Percentiles rank a stretch among this genome's conserved stretches.
Conservation (phyloP, 2,329 filamentous ascomycete genomes). For the Trichoderma breve region DNA sequence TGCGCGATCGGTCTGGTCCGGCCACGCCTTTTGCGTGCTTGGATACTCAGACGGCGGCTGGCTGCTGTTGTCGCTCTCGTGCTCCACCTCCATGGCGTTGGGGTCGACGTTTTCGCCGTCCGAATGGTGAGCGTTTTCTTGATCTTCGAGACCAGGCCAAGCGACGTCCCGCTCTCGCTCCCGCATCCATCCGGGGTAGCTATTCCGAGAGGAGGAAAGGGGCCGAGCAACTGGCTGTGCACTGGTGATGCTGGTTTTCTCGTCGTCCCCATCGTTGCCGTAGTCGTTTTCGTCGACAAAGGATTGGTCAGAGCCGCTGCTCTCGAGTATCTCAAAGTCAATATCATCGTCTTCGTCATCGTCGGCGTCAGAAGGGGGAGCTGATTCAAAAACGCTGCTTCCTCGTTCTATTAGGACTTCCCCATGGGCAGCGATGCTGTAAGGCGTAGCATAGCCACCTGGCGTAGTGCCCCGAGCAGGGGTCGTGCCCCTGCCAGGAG, state of each 20-base stretch:
- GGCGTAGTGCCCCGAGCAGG: constrained; percentile 53
- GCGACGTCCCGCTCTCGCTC: constrained; percentile 50
- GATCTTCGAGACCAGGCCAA: constrained; percentile 56
- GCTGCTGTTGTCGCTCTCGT: constrained; percentile 45
- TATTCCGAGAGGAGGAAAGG: constrained; percentile 23
- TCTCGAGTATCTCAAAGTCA: constrained; percentile 38
- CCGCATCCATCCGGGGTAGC: constrained; percentile 27
- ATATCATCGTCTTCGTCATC: constrained; percentile 35
- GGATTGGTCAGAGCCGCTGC: constrained; percentile 36
- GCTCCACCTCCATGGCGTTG: constrained; percentile 28
- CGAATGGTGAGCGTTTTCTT: constrained; percentile 32
- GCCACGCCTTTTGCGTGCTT: constrained; percentile 48
- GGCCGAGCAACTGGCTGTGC: constrained; percentile 30
- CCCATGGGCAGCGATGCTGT: constrained; percentile 58
- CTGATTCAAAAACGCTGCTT: constrained; percentile 30
- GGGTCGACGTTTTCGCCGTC: constrained; percentile 55
- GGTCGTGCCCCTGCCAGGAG: constrained; percentile 47
- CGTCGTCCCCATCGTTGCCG: constrained; percentile 25
- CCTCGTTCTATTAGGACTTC: constrained; percentile 37
- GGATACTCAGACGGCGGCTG: constrained; percentile 58
- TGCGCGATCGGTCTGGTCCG: constrained; percentile 24
- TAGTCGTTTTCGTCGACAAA: constrained; percentile 29
- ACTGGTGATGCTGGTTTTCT: constrained; percentile 27
- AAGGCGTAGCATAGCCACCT: constrained; percentile 68
- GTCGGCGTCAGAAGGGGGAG: constrained; percentile 37